A percentile compares a stretch with the other conserved stretches of the same genome.
These are phyloP conservation scores for Stephania yunnanensis DNA, from an alignment of 164 flowering plant species.

Conservation along the genomic window DNA sequence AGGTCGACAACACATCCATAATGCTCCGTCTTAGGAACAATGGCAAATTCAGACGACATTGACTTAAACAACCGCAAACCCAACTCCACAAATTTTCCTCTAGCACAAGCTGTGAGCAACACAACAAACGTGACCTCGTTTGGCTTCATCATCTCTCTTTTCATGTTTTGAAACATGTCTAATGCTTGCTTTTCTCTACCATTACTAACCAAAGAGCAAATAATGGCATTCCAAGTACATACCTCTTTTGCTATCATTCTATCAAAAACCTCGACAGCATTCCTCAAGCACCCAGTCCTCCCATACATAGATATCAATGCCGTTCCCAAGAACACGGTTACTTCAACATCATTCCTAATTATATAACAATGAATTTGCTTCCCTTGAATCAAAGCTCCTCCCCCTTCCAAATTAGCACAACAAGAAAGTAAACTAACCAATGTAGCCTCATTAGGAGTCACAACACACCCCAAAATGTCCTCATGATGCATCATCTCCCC, in stretches of 20 bases:
- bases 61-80: conserved; percentile 47
- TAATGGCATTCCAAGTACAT: conserved; percentile 78
- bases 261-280: conserved; percentile 37
- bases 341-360: conserved; percentile 29
- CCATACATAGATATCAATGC: conserved; percentile 68
- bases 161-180: conserved; percentile 54
- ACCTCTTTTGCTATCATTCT: conserved; percentile 36
- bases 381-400: conserved; percentile 39
- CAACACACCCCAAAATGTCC: conserved; percentile 22
- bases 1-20: conserved; percentile 82
- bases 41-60: conserved; percentile 34
- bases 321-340: conserved; percentile 46
- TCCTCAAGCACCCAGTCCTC: conserved; percentile 41
- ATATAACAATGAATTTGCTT: conserved; percentile 64
- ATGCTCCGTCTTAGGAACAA: conserved; percentile 66
- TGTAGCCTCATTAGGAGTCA: conserved; percentile 74
- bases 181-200: conserved; percentile 53
- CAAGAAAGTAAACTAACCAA: conserved; percentile 61
- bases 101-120: conserved; percentile 68
- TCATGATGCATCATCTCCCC: conserved; percentile 43
- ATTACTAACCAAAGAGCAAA: conserved; percentile 53
- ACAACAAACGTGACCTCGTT: conserved; percentile 64
- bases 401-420: conserved; percentile 41
- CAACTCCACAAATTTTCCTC: conserved; percentile 40
- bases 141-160: conserved; percentile 27